These are phyloP conservation scores for Przewalskia tangutica DNA, from an alignment of 257 asterid genomes.

Conservation along the genomic window DNA sequence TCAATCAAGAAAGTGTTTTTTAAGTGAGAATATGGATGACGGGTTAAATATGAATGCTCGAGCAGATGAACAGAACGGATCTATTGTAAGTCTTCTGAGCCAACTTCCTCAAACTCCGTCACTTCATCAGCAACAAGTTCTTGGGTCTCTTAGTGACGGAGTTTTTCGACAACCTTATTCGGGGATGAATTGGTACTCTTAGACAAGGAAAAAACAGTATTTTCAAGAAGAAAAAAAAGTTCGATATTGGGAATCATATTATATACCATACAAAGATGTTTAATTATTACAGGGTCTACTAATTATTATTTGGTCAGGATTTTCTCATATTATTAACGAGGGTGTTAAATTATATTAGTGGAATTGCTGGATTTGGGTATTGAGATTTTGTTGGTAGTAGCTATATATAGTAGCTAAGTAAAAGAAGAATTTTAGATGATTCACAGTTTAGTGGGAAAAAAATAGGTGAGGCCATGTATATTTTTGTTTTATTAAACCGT, in stretches of 20 bases:
- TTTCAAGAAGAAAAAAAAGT: too few relatives aligned
- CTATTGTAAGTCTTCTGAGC: slow-evolving; percentile 37
- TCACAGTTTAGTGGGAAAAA: not conserved
- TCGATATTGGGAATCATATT: not conserved
- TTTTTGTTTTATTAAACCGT: slow-evolving; percentile 13
- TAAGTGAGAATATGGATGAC: slow-evolving; percentile 26
- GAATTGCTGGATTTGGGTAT: slow-evolving; percentile 6
- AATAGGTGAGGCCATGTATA: slow-evolving; percentile 37
- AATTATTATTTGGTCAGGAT: not conserved
- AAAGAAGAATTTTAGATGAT: not conserved
- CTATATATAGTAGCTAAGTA: not conserved
- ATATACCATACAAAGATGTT: not conserved
- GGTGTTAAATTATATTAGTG: slow-evolving; percentile 2
- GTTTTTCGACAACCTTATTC: slow-evolving; percentile 46
- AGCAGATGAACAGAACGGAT: slow-evolving; percentile 22
- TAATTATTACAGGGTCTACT: not conserved
- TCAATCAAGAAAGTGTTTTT: slow-evolving; percentile 42
- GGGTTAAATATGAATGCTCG: slow-evolving; percentile 2
- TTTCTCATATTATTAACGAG: not conserved
- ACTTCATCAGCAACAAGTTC: slow-evolving; percentile 41
- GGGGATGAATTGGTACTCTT: slow-evolving; percentile 55
- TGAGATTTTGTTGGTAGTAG: not conserved
- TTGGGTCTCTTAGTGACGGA: slow-evolving; percentile 59
- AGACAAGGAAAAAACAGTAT: not conserved
- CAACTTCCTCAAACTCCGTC: slow-evolving; percentile 54